phyloP scores from a whole-genome alignment of 2,329 filamentous ascomycete genomes.

The Knufia fluminis region DNA sequence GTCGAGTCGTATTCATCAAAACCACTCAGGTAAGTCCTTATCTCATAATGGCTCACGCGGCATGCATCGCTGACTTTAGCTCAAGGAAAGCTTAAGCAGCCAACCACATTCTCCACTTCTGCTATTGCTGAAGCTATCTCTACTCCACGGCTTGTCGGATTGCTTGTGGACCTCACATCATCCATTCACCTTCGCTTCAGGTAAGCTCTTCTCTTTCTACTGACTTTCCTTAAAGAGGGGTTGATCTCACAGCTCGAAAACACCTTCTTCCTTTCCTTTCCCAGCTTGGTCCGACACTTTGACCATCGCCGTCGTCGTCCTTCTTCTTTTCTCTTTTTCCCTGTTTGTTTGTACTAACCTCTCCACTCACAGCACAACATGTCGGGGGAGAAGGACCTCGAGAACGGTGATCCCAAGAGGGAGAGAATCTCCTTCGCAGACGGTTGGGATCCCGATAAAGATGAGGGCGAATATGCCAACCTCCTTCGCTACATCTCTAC shows the following conservation, averaged over 20 bases:
- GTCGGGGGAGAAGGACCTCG: slow-evolving; percentile 24
- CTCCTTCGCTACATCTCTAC: slow-evolving; percentile 60
- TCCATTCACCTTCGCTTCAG: slow-evolving; percentile 19
- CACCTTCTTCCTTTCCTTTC: slow-evolving; percentile 17
- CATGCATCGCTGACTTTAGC: slow-evolving; percentile 22
- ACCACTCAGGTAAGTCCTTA: slow-evolving; percentile 6
- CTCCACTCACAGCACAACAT: slow-evolving; percentile 24
- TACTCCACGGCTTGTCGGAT: slow-evolving; percentile 24
- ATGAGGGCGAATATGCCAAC: slow-evolving; percentile 53
- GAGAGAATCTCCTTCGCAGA: slow-evolving; percentile 25
- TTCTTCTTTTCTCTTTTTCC: slow-evolving; percentile 19
- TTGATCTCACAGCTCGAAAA: slow-evolving; percentile 19
- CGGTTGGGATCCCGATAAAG: slow-evolving; percentile 25
- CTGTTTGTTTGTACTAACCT: slow-evolving; percentile 21
- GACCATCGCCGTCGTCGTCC: slow-evolving; percentile 22
- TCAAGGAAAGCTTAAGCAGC: slow-evolving; percentile 26
- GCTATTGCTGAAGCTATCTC: slow-evolving; percentile 23
- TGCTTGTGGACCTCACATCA: slow-evolving; percentile 20
- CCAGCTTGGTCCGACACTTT: slow-evolving; percentile 23
- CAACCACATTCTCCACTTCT: slow-evolving; percentile 18
- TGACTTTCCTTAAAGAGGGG: slow-evolving; percentile 25
- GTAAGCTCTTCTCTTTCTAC: slow-evolving; percentile 20
- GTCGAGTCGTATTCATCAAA: not conserved
- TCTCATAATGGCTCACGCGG: slow-evolving; percentile 23
- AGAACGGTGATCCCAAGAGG: slow-evolving; percentile 24